These are phyloP conservation scores for Penicillium fimorum DNA, from an alignment of 495 filamentous ascomycete species.

Conservation along the genomic window DNA sequence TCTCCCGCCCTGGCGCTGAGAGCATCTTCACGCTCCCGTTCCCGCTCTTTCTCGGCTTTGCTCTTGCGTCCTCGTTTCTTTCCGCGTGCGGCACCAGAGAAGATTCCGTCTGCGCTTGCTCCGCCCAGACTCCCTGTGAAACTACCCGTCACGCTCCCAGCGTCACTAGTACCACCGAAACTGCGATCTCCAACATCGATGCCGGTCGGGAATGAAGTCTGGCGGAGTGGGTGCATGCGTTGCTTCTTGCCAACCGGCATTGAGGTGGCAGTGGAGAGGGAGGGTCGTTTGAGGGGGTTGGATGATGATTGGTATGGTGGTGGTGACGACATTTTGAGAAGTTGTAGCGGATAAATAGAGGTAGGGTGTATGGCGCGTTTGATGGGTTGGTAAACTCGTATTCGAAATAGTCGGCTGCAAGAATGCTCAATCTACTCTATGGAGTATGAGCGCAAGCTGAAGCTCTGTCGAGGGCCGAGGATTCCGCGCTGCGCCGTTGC, in stretches of 20 bases:
- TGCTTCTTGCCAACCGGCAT: conserved; percentile 33
- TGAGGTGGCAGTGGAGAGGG: conserved; percentile 41
- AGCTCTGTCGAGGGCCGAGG: conserved; percentile 5
- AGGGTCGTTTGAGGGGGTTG: conserved; percentile 46
- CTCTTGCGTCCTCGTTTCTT: conserved; percentile 67
- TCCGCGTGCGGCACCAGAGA: conserved; percentile 40
- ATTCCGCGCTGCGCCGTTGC: conserved; percentile 6
- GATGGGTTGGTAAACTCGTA: neutral
- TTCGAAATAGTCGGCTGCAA: neutral
- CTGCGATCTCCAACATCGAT: conserved; percentile 54
- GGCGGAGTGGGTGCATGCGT: conserved; percentile 73
- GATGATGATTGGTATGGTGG: conserved; percentile 34
- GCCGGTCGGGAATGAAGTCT: conserved; percentile 79
- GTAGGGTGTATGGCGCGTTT: neutral
- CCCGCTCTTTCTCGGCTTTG: conserved; percentile 52
- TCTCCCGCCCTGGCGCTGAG: conserved; percentile 50
- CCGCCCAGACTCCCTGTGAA: conserved; percentile 53
- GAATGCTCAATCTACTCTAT: neutral
- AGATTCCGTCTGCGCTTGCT: conserved; percentile 50
- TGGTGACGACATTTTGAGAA: conserved; percentile 45
- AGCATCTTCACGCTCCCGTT: conserved; percentile 49
- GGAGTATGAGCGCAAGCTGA: neutral
- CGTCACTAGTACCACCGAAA: conserved; percentile 64
- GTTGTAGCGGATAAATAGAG: neutral
- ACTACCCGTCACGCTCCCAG: conserved; percentile 67